Base-by-base conservation (phyloP, 768 basidiomycete genomes). In the Strobilomyces confusus region DNA sequence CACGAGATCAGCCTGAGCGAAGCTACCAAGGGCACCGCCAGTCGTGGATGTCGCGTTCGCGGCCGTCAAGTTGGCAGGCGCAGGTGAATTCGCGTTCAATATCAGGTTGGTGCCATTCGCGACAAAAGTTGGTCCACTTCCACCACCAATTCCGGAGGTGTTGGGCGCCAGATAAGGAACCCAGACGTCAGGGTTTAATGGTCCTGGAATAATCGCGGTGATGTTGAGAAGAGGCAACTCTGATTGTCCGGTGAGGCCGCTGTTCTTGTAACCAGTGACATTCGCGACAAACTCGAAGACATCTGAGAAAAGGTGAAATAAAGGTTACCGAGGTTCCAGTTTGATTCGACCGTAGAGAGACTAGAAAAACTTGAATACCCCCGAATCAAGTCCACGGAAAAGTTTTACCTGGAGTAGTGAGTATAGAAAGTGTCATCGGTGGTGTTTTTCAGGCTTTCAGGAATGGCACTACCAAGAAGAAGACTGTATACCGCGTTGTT, bases 281-380 rank as follows among this genome's bases (percentile, higher is more conserved):
- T 75, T 59, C 2, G 77, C 79, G 32, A 83, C 79, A 55, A 80
- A 70, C n/a, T 61, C 52, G 67, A 77, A 80, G 47, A 83, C 80
- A 56, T 83, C 82, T 65, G 34, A 32, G 37, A 52, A 33, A 40
- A 40, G 19, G 22, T 12, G 5, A 42, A 14, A 25, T 56, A 9
- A 50, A 85, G 78, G 22, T 78, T 79, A 41, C 75, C 75, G 33
- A 85, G 78, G 12, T 68, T 65, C 83, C 82, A 84, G 70, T 84
- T 84, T 30, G 75, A 73, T 68, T 83, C 66, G 19, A 84, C 77
- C 13, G 82, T 80, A 17, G 76, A 73, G 48, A 84, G 69, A 25
- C 65, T 63, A 30, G 11, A 41, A 30, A 41, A 53, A n/a, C 17
- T 25, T 56, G n/a, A 54, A 40, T 4, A 48, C 29, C 13, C 32